Base-by-base conservation (phyloP, 305 asterid species). In the Fraxinus floribunda region DNA sequence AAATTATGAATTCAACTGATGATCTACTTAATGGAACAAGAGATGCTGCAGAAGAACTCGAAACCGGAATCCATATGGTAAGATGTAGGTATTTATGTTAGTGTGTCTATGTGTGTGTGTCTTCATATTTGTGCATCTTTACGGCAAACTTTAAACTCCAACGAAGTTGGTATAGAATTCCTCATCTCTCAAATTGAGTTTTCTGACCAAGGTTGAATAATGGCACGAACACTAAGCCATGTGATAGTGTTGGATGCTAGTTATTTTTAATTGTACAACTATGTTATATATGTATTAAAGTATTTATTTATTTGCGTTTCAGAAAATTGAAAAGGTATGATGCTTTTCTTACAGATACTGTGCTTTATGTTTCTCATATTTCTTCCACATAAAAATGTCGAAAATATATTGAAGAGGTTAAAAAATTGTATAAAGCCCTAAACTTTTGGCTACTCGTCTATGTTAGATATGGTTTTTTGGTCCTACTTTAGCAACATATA, bases 1-100 rank as follows among this genome's bases (percentile, higher is more conserved):
- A 94, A 84, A 90, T 92, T 76, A 92, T 94, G 98, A 94, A 94
- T 81, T 84, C 95, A 73, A 88, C 97, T 3, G 94, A 90, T 86
- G 87, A 52, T 44, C 84, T 94, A 72, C 95, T 94, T 73, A 85
- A 85, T 68, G 82, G 88, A 79, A 94, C 98, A 36, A 88, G 95
- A 85, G 93, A 89, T 77, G 89, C 90, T 32, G 95, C 98, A 20
- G 84, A 88, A 81, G 91, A 92, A 80, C 91, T 94, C 72, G 70
- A 89, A 49, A 92, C 95, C 6, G 95, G 97, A 82, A 94, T 94
- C 81, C 98, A 94, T 83, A 92, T 92, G 98, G 98, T 94, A 83
- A 68, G 49, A 32, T 77, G 70, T 24, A 62, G 15, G 18, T 39
- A 20, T 39, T 36, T 39, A 39, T 36, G 62, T 75, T 75, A 20